These are phyloP conservation scores for Leccinellum luteum DNA, from an alignment of 768 basidiomycete species.

Conservation along the genomic window DNA sequence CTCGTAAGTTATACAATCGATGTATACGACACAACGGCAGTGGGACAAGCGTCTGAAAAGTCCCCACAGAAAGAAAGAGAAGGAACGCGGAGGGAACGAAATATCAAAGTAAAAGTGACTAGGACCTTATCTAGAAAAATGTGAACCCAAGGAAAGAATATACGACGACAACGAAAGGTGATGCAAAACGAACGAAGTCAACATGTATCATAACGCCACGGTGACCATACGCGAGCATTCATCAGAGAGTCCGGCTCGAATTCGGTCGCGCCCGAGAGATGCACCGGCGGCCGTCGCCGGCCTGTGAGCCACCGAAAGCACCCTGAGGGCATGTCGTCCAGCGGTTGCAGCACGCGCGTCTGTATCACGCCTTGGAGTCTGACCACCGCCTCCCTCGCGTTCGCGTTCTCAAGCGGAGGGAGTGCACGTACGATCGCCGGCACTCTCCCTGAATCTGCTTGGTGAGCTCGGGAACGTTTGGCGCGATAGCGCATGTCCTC, in stretches of 20 bases:
- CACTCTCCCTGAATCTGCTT: conserved; percentile 1
- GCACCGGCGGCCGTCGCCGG: neutral
- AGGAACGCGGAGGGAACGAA: no score
- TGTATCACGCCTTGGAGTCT: conserved; percentile 16
- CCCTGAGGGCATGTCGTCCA: conserved; percentile 17
- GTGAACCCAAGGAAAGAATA: no score
- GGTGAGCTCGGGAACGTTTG: neutral
- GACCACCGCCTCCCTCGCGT: conserved; percentile 1
- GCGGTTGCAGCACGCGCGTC: conserved; percentile 22
- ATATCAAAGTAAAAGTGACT: no score
- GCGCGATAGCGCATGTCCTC: neutral
- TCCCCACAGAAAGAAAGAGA: no score
- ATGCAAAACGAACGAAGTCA: neutral
- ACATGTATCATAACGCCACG: neutral
- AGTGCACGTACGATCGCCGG: conserved; percentile 23
- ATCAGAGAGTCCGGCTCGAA: conserved; percentile 16
- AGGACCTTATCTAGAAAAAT: no score
- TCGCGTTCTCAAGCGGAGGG: conserved; percentile 4
- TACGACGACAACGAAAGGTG: no score
- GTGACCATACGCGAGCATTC: conserved; percentile 16
- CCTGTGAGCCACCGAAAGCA: conserved; percentile 22
- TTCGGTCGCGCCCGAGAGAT: neutral
- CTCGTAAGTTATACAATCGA: no score
- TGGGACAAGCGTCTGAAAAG: no score
- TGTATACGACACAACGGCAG: no score